Evolutionary conservation across 1,284 basidiomycete species (phyloP), one percentile per base, ranked within the genome.

Genomic region (Cryptococcus sp.): DNA sequence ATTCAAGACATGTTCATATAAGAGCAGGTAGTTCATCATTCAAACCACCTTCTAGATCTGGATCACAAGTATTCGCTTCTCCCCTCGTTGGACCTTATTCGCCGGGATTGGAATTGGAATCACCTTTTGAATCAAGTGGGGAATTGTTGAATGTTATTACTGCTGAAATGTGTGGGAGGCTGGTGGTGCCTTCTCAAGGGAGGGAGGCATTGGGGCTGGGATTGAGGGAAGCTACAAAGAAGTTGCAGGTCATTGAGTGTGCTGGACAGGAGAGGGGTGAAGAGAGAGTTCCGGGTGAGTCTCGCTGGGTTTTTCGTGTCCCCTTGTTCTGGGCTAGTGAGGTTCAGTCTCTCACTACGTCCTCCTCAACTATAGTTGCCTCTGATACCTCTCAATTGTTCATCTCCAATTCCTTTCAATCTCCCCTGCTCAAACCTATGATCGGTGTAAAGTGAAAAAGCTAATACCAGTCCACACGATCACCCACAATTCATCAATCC

Each of bases 171-270:
- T 69, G 66, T 40, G 57, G 64, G 7, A 56, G 51, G 48, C 49
- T 69, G 1, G 69, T 70, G 3, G 62, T 70, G 0, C 69, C 69
- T 2, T 60, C 57, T 37, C 64, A 67, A 42, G 69, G 69, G 10
- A 67, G 63, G 47, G 55, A 61, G 39, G 65, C 58, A 2, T 47
- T 70, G 2, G 63, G 63, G 3, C 62, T 69, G 65, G 55, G 59
- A 2, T 51, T 70, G 16, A 61, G 60, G 16, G 57, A 65, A 19
- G 60, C 67, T 55, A 59, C 61, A 48, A 66, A 66, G 47, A 48
- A 43, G 7, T 52, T 65, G n/a, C 60, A 67, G 21, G 56, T 51
- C 2, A 48, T 53, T 11, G 63, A 69, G 23, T 48, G 53, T 24
- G 61, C 52, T 0, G 65, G 69, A 2, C 48, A 44, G 14, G 62